Evolutionary conservation across 192 early-diverging fungal genomes (phyloP).

Genomic region (Coemansia sp.): DNA sequence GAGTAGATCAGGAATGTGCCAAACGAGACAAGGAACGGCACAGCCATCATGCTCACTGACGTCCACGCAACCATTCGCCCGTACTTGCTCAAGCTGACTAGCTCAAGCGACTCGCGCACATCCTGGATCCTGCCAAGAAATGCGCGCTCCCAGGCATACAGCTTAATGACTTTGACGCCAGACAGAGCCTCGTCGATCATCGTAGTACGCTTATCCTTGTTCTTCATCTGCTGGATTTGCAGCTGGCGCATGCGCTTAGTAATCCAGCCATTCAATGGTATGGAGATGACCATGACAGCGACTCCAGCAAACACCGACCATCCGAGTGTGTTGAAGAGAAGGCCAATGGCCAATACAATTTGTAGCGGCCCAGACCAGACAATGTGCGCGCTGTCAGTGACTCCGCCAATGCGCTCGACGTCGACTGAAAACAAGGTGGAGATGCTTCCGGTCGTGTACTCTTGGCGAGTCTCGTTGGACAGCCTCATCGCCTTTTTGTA

Average conservation of each 20-base stretch:
- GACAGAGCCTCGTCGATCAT: constrained; percentile 83
- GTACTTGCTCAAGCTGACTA: constrained; percentile 72
- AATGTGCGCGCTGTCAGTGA: constrained; percentile 70
- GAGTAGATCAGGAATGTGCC: constrained; percentile 77
- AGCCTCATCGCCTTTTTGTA: constrained; percentile 82
- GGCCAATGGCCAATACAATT: constrained; percentile 66
- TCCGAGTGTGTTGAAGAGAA: constrained; percentile 80
- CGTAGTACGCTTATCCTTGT: constrained; percentile 72
- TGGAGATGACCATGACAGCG: constrained; percentile 71
- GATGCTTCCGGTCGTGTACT: constrained; percentile 79
- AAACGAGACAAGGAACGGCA: constrained; percentile 87
- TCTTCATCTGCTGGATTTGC: constrained; percentile 79
- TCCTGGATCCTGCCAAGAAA: constrained; percentile 63
- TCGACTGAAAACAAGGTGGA: constrained; percentile 66
- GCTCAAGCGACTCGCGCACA: constrained; percentile 74
- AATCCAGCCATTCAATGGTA: constrained; percentile 72
- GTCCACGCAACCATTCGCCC: constrained; percentile 65
- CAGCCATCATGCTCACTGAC: constrained; percentile 74
- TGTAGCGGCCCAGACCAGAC: constrained; percentile 77
- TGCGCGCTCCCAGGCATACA: constrained; percentile 90
- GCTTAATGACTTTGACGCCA: constrained; percentile 92
- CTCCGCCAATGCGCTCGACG: constrained; percentile 60
- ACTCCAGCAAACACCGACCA: constrained; percentile 83
- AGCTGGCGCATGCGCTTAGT: constrained; percentile 63
- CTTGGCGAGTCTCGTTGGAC: constrained; percentile 73